Conservation (phyloP, 1,284 basidiomycete genomes). For the Spongispora temasekensis region DNA sequence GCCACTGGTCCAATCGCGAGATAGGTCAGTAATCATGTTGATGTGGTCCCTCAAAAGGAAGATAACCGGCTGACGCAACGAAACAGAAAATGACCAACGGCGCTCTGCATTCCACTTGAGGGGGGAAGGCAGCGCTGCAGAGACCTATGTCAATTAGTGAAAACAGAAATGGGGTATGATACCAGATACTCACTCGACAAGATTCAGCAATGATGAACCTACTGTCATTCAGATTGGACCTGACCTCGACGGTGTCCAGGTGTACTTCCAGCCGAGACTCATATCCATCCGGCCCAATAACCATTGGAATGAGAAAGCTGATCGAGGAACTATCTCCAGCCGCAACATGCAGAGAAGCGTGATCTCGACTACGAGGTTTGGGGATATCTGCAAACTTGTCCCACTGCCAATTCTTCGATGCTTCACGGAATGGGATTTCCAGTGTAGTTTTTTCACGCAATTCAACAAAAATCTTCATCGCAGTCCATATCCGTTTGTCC, state of each 20-base stretch:
- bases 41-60: constrained; percentile 88
- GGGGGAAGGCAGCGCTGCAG: constrained; percentile 64
- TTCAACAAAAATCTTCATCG: constrained; percentile 77
- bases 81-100: constrained; percentile 75
- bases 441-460: constrained; percentile 75
- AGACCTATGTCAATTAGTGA: constrained; percentile 48
- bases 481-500: constrained; percentile 79
- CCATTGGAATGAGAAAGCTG: constrained; percentile 81
- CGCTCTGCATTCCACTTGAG: constrained; percentile 70
- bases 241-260: constrained; percentile 76
- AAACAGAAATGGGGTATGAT: not conserved
- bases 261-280: constrained; percentile 78
- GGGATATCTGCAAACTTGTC: constrained; percentile 58
- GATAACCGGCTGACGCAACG: constrained; percentile 69
- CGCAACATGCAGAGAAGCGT: constrained; percentile 71
- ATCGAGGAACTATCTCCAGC: constrained; percentile 83
- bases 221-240: constrained; percentile 86
- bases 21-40: constrained; percentile 88
- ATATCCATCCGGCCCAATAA: constrained; percentile 72
- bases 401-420: constrained; percentile 91
- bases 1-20: constrained; percentile 86
- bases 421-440: constrained; percentile 84
- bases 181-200: constrained; percentile 56
- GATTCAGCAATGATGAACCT: constrained; percentile 74
- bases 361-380: constrained; percentile 58